phyloP scores from a whole-genome alignment of 1,139 yeast genomes.

The Pichia sp. region DNA sequence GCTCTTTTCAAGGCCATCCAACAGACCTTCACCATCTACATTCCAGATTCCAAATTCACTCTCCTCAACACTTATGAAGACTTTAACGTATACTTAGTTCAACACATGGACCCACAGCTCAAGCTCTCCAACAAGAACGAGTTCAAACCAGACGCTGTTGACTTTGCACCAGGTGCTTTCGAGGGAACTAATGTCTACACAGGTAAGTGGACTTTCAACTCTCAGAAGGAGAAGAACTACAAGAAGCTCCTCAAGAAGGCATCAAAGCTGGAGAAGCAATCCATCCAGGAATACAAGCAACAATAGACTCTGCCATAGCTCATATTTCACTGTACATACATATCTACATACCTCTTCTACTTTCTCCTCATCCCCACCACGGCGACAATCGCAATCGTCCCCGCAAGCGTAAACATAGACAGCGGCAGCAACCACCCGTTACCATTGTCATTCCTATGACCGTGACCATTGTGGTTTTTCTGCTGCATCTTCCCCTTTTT shows the following conservation, averaged over 20 bases:
- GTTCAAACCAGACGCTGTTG: constrained; percentile 69
- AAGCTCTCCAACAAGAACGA: constrained; percentile 41
- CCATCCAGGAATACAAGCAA: constrained; percentile 24
- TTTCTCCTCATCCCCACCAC: too few species aligned
- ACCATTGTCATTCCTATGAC: not conserved
- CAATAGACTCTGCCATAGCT: not conserved
- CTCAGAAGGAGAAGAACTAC: constrained; percentile 34
- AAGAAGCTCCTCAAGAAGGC: constrained; percentile 38
- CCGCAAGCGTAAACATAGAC: not conserved
- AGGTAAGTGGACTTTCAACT: constrained; percentile 34
- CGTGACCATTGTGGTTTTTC: not conserved
- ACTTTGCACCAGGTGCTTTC: constrained; percentile 43
- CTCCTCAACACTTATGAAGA: constrained; percentile 39
- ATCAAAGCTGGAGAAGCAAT: constrained; percentile 31
- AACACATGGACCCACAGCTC: constrained; percentile 38
- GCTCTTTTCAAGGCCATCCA: constrained; percentile 51
- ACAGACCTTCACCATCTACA: constrained; percentile 49
- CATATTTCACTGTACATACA: not conserved
- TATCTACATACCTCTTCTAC: not conserved
- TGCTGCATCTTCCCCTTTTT: constrained; percentile 7
- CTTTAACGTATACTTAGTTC: constrained; percentile 38
- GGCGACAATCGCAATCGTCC: not conserved
- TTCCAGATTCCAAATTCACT: constrained; percentile 60
- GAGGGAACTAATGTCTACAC: constrained; percentile 44
- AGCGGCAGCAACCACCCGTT: not conserved